A percentile compares a stretch with the other conserved stretches of the same genome.
These are phyloP conservation scores for Saturnispora sekii DNA, from an alignment of 805 yeast genomes.

Conservation along the genomic window DNA sequence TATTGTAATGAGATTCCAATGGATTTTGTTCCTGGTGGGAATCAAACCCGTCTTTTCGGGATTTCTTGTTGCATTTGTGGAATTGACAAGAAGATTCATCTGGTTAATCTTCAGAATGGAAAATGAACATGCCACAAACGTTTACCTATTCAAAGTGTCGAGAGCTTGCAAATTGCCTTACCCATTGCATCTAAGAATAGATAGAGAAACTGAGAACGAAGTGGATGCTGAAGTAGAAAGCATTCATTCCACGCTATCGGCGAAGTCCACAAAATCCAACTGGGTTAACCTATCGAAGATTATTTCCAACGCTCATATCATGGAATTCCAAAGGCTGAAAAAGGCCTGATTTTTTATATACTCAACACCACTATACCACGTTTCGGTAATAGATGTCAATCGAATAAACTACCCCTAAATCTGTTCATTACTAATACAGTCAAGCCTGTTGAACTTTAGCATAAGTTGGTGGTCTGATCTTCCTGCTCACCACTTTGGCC, in stretches of 20 bases:
- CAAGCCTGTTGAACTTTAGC: constrained; percentile 87
- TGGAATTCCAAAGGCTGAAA: constrained; percentile 67
- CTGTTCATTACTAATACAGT: background rate
- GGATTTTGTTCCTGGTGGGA: constrained; percentile 67
- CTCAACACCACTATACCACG: background rate
- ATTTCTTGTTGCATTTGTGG: constrained; percentile 75
- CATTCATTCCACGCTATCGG: constrained; percentile 19
- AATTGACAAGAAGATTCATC: constrained; percentile 68
- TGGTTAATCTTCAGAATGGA: constrained; percentile 94
- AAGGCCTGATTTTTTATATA: background rate
- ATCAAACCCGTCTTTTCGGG: constrained; percentile 84
- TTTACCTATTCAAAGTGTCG: constrained; percentile 72
- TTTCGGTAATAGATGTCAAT: background rate
- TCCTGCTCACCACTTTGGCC: constrained; percentile 63
- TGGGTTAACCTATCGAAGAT: constrained; percentile 37
- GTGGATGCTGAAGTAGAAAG: background rate
- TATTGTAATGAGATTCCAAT: constrained; percentile 70
- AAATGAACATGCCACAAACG: constrained; percentile 91
- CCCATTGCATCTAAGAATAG: constrained; percentile 26
- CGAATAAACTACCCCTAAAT: too few species aligned
- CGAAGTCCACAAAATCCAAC: constrained; percentile 6
- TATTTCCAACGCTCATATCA: constrained; percentile 68
- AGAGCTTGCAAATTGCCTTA: constrained; percentile 87
- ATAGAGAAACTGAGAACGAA: constrained; percentile 8
- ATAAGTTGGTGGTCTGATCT: constrained; percentile 85